A percentile compares a stretch with the other conserved stretches of the same genome.
phyloP scores from a whole-genome alignment of 208 protist genomes.

The Acanthamoeba royreba region DNA sequence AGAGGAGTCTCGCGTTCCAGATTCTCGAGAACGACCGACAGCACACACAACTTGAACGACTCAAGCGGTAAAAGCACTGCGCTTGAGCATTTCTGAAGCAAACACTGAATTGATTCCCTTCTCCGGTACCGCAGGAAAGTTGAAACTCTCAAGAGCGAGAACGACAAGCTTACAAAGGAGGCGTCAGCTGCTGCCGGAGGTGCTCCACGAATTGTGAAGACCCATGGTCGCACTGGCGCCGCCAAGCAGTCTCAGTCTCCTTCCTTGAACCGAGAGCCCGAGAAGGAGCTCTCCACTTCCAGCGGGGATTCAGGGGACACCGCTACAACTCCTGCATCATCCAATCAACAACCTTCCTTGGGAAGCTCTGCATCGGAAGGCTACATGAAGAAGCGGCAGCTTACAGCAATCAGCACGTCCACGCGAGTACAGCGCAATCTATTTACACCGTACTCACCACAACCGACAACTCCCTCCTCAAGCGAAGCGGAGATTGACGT shows the following conservation, averaged over 20 bases:
- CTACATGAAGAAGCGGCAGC: background rate
- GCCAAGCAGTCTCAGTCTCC: background rate
- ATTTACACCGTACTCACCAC: background rate
- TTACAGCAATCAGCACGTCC: background rate
- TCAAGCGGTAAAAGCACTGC: background rate
- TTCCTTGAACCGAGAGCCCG: background rate
- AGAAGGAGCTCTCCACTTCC: background rate
- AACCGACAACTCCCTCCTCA: background rate
- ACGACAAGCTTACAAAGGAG: background rate
- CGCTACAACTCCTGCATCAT: no score
- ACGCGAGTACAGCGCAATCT: background rate
- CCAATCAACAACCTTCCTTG: no score
- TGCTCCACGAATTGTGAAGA: background rate
- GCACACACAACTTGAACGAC: background rate
- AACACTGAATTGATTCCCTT: no score
- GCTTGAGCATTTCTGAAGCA: no score
- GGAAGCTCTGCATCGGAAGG: background rate
- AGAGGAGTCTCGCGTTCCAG: background rate
- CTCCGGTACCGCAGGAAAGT: no score
- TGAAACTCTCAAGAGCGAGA: background rate
- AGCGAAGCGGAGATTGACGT: background rate
- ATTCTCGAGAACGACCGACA: conserved; percentile 14
- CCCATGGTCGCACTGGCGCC: background rate
- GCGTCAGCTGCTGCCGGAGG: no score
- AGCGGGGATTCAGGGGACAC: background rate